phyloP scores from a whole-genome alignment of 257 asterid genomes.

The Cruciata laevipes region DNA sequence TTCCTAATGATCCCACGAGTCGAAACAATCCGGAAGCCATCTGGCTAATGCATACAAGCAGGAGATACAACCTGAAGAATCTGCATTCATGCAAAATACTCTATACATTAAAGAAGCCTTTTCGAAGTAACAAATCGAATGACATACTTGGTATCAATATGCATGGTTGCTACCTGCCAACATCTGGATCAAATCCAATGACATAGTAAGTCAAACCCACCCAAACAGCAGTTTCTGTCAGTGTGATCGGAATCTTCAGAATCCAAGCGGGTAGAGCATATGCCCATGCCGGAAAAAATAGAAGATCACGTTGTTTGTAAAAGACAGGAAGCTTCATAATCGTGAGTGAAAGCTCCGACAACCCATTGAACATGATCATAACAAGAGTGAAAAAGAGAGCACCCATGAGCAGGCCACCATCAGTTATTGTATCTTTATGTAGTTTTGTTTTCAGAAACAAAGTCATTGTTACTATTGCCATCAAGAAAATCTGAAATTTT shows the following conservation, averaged over 20 bases:
- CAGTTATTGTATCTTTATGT: conserved; percentile 49
- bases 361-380: conserved; percentile 81
- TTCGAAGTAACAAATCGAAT: background rate
- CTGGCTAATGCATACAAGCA: conserved; percentile 70
- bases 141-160: background rate
- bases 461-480: conserved; percentile 64
- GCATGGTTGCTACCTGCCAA: conserved; percentile 46
- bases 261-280: conserved; percentile 84
- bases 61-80: conserved; percentile 53
- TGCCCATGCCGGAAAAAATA: conserved; percentile 81
- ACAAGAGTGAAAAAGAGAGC: conserved; percentile 74
- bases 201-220: conserved; percentile 71
- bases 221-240: conserved; percentile 71
- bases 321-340: conserved; percentile 78
- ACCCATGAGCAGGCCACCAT: conserved; percentile 78
- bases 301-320: conserved; percentile 85
- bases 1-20: conserved; percentile 72
- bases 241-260: conserved; percentile 61
- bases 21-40: conserved; percentile 91
- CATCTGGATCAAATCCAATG: conserved; percentile 83
- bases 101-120: background rate
- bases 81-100: conserved; percentile 27
- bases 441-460: conserved; percentile 76
- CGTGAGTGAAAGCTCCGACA: conserved; percentile 73
- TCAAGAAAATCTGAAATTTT: conserved; percentile 51